Base-by-base conservation (phyloP, 2,329 filamentous ascomycete species). In the Hymenoscyphus albidus region DNA sequence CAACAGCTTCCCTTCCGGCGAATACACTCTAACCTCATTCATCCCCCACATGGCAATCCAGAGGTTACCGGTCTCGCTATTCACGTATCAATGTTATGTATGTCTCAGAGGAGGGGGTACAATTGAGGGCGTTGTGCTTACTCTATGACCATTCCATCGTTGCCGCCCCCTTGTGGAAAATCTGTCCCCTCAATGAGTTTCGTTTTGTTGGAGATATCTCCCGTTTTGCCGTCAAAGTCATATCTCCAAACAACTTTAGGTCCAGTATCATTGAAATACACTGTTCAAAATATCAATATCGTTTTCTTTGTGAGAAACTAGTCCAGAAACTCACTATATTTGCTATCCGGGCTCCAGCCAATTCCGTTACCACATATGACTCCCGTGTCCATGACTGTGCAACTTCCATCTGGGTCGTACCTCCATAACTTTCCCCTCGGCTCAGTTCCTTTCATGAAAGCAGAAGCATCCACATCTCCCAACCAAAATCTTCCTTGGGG, bases 81-180 rank as follows among this genome's bases (percentile, higher is more conserved):
- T 1, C 18, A 61, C 35, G 32, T 7, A 42, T 61, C 39, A 62
- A 40, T 22, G 22, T 54, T 27, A 54, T 54, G 48, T 54, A 54
- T 27, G 48, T 54, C 48, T 54, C 22, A 54, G 18, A 22, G 18
- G 18, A 27, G 22, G 9, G 18, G 48, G 48, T 22, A 54, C 48
- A 54, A 13, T 44, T 44, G 42, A 44, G 42, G 42, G 5, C 18
- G 42, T n/a, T 44, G 42, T 44, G 48, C 75, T 62, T 70, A 78
- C 76, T 78, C 77, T 12, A 77, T 66, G 6, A 78, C 75, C 74
- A 78, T 76, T 3, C 77, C 76, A 69, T 78, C 76, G 16, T 62
- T 62, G 51, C 44, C 57, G 18, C 55, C 2, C 76, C 76, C 63
- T 78, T 74, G 14, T 72, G 40, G 62, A 38, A 40, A 54, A 10